Evolutionary conservation across 2,329 filamentous ascomycete genomes (phyloP), one percentile per base, ranked within the genome.

Genomic region (Sarocladium kiliense): DNA sequence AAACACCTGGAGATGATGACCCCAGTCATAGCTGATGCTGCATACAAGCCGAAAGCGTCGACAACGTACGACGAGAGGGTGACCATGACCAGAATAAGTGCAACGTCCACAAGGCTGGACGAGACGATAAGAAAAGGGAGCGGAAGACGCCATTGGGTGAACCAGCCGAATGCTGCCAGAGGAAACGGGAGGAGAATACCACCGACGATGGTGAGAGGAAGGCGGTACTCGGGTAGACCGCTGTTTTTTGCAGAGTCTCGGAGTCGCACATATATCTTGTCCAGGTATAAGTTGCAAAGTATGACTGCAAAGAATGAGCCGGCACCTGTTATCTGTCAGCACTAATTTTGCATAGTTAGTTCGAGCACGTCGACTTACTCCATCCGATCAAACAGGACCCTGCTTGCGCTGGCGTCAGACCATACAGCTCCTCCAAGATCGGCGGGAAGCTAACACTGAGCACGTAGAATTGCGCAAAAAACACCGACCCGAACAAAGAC

Each of bases 1-100:
- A 85, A 65, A 57, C 79, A 83, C 36, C 80, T 70, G 1, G 73
- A 73, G 1, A 84, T 77, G 56, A 84, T 80, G 4, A 83, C 62
- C 0, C 77, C 79, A 0, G 80, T 83, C 69, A 83, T 73, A 1
- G 80, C 80, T 11, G 78, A 81, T 0, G 81, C 81, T 1, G 79
- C 76, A 60, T 80, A 83, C 5, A 79, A 57, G 0, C 79, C 78
- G 56, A 77, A 81, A 0, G 80, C 78, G 57, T 84, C 81, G 2
- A 84, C 80, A 0, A 83, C 72, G 58, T 83, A 84, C 0, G 79
- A 74, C 55, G 74, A 76, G 2, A 83, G 55, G 0, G 81, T 79
- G 19, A 84, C 63, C 47, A 76, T 68, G 3, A 70, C 69, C 2
- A 83, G 63, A 50, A 78, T 67, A 2, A 80, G 64, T 3, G 72